Evolutionary conservation across 2,329 filamentous ascomycete genomes (phyloP), one percentile per base, ranked within the genome.

Genomic region (Thyridium curvatum): DNA sequence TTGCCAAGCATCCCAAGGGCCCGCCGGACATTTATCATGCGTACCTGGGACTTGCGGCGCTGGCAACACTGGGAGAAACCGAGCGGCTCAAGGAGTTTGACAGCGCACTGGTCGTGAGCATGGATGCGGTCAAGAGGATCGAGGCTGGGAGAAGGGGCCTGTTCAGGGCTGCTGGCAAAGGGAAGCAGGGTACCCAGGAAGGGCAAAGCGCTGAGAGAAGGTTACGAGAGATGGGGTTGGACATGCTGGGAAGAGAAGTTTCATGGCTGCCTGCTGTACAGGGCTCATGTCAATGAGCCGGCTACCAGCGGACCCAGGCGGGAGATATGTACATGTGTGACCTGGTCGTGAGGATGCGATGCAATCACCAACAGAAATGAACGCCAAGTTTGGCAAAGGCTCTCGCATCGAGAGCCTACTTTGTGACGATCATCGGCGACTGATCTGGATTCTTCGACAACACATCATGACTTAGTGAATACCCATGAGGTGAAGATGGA

Each of bases 21-120:
- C 76, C 76, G 33, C 86, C 86, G 12, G 86, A 87, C 65, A 71
- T 97, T 18, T 87, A 94, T 49, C 93, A 98, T 57, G 86, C 85
- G 1, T 96, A 90, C 56, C 74, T 97, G 21, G 93, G 89, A 0
- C 73, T 97, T 28, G 85, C 88, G 2, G 83, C 86, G 1, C 67
- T 98, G 30, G 79, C 83, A 0, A 74, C 86, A 13, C 75, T 89
- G 58, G 78, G 79, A 8, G 86, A 94, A 48, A 58, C 72, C 1
- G 77, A 77, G 0, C 21, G 21, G 21, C 57, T 97, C 30, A 84
- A 82, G 45, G 62, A 67, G 15, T 72, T 95, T 35, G 88, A 97
- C 57, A 73, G 84, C 0, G 76, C 76, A 1, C 65, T 96, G 37
- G 94, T 88, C 53, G 77, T 91, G 30, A 89, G 84, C 46, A 64